Evolutionary conservation across 768 basidiomycete species (phyloP), one percentile per base, ranked within the genome.

Genomic region (Mrakia gelida): DNA sequence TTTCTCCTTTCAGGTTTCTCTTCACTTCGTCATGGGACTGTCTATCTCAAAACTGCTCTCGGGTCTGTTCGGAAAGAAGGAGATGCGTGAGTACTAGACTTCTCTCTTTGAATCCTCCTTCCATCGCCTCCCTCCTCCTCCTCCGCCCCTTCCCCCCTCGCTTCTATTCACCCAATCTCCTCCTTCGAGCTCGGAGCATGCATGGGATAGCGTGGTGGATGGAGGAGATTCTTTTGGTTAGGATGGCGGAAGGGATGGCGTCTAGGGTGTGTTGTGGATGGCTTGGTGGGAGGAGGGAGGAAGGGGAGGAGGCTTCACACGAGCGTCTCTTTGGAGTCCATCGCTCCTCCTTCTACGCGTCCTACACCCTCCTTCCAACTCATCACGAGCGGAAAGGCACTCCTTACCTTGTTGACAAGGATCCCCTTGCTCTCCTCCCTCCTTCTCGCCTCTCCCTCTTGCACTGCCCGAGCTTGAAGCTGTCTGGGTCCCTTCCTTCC

Each of bases 61-160:
- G 71, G 89, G 89, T 85, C 89, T 99, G 84, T 95, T 98, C 83
- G 95, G 95, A 86, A 98, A 97, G 89, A 96, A 92, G 90, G 96
- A 99, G 87, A 98, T 99, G 96, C 94, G 95, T 97, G 86, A 85
- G 95, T 87, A 81, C 79, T 4, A 18, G 32, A 16, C 18, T 52
- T 28, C 23, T 75, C 71, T 67, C 45, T 34, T 71, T 65, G 49
- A 68, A 83, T n/a, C 15, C n/a, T n/a, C 71, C 41, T 52, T n/a
- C 41, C 72, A 6, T 70, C 68, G 23, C 30, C 63, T 23, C 26
- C 61, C 21, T 52, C 45, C 52, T n/a, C n/a, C n/a, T n/a, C n/a
- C n/a, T n/a, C n/a, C 34, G 10, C 61, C 71, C 41, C 28, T 41
- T n/a, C 34, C 26, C 61, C 71, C 41, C 28, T 41, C 11, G 26